Evolutionary conservation across 2,329 filamentous ascomycete genomes (phyloP).

Genomic region (Alternaria alternata): DNA sequence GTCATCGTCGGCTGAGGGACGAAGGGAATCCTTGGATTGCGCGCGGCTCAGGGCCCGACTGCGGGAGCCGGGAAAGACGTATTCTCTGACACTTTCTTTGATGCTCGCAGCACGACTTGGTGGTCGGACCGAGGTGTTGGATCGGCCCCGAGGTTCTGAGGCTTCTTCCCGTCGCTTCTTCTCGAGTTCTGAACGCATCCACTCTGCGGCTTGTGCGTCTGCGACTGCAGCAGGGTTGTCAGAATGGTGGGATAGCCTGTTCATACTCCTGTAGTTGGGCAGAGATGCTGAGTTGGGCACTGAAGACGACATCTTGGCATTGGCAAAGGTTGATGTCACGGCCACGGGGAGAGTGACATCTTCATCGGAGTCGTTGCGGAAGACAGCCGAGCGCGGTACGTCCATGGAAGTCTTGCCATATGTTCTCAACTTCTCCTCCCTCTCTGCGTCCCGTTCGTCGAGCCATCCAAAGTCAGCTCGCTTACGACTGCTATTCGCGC

Average conservation of each 20-base stretch:
- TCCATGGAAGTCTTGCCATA: constrained; percentile 34
- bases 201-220: constrained; percentile 52
- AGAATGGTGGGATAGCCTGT: constrained; percentile 48
- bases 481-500: constrained; percentile 46
- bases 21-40: constrained; percentile 47
- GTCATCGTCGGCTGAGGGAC: constrained; percentile 20
- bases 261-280: constrained; percentile 38
- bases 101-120: constrained; percentile 51
- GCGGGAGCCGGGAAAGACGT: constrained; percentile 51
- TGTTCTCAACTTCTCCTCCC: constrained; percentile 32
- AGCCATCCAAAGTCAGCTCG: constrained; percentile 38
- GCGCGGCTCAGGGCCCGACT: constrained; percentile 38
- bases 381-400: constrained; percentile 24
- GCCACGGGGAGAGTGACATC: constrained; percentile 54
- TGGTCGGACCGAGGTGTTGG: constrained; percentile 35
- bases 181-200: constrained; percentile 56
- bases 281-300: constrained; percentile 53
- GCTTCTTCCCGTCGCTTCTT: constrained; percentile 49
- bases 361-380: constrained; percentile 41
- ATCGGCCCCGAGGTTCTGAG: constrained; percentile 30
- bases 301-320: constrained; percentile 50
- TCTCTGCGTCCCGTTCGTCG: constrained; percentile 31
- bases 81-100: constrained; percentile 51
- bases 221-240: constrained; percentile 46
- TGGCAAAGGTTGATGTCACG: constrained; percentile 53